These are phyloP conservation scores for Symbiodinium pilosum DNA, from an alignment of 73 alveolate species.

Conservation along the genomic window DNA sequence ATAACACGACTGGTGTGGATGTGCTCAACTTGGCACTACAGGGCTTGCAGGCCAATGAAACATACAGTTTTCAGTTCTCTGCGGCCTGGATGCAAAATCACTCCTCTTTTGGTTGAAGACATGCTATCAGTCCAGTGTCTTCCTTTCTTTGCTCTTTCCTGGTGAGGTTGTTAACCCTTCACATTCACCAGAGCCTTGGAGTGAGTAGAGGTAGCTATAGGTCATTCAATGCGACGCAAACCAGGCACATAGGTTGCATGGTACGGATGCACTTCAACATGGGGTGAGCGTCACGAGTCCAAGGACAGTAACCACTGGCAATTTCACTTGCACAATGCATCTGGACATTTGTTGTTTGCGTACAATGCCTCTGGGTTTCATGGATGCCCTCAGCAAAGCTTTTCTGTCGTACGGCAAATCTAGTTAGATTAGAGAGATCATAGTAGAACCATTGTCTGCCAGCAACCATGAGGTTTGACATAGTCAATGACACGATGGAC, in stretches of 20 bases:
- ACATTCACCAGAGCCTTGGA: constrained; percentile 16
- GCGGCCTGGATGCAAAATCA: constrained; percentile 10
- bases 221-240: no score
- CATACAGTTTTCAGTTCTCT: constrained; percentile 35
- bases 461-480: constrained; percentile 45
- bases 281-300: background rate
- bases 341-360: constrained; percentile 37
- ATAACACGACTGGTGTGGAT: constrained; percentile 56
- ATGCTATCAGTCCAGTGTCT: background rate
- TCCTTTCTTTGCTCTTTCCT: background rate
- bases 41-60: constrained; percentile 40
- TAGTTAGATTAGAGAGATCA: background rate
- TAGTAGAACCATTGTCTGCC: no score
- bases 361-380: constrained; percentile 44
- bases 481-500: constrained; percentile 32
- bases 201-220: no score
- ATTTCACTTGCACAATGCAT: constrained; percentile 26
- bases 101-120: no score
- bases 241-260: no score
- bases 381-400: background rate
- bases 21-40: constrained; percentile 26
- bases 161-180: constrained; percentile 36
- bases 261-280: no score
- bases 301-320: constrained; percentile 53
- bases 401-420: background rate